A percentile compares a stretch with the other conserved stretches of the same genome.
phyloP scores from a whole-genome alignment of 176 grass and related monocot species.

The Zea mays region DNA sequence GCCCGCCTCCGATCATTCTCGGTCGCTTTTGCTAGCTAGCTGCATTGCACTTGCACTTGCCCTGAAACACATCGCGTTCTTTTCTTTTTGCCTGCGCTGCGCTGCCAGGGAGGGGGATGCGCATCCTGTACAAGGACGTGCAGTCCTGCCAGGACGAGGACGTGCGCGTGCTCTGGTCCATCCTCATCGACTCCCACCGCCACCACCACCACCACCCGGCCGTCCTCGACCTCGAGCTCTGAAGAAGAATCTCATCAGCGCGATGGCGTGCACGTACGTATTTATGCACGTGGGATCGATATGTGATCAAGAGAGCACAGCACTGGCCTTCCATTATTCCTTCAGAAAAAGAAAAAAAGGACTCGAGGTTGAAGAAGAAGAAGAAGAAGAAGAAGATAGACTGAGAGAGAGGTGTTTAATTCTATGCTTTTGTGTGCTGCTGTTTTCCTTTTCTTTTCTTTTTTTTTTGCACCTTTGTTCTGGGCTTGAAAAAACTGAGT shows the following conservation, averaged over 20 bases:
- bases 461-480: constrained; percentile 28
- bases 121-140: constrained; percentile 73
- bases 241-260: not conserved
- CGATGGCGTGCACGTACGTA: constrained; percentile 20
- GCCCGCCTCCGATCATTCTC: no score
- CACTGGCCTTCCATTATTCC: not conserved
- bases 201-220: constrained; percentile 50
- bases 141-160: constrained; percentile 76
- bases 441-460: not conserved
- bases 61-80: no score
- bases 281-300: not conserved
- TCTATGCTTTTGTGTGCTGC: constrained; percentile 17
- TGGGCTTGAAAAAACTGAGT: constrained; percentile 37
- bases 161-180: constrained; percentile 78
- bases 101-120: constrained; percentile 62
- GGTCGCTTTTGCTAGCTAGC: no score
- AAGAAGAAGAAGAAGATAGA: not conserved
- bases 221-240: constrained; percentile 48
- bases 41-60: no score
- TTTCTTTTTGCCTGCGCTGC: no score
- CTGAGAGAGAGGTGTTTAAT: not conserved
- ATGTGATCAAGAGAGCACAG: not conserved
- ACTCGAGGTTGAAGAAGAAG: not conserved
- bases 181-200: constrained; percentile 69
- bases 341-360: not conserved